Percentiles rank a stretch among this genome's conserved stretches.
Evolutionary conservation across 371 early-diverging fungal species (phyloP).

Genomic region (Rhizopus delemar): DNA sequence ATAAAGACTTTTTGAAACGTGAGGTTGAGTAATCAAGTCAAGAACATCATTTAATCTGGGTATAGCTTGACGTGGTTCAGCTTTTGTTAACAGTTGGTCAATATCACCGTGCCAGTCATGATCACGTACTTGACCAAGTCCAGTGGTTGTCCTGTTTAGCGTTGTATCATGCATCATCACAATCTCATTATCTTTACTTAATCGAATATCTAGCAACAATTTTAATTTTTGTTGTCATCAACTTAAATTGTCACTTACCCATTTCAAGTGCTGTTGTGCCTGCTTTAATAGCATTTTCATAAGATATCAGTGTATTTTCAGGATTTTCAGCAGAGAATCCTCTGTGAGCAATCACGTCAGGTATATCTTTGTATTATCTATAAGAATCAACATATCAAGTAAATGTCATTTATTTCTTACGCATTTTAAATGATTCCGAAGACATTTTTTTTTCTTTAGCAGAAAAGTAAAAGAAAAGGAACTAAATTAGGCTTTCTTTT

Average conservation of each 20-base stretch:
- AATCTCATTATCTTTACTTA: slow-evolving; percentile 63
- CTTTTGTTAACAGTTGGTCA: slow-evolving; percentile 55
- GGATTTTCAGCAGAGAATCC: slow-evolving; percentile 64
- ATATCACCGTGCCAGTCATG: slow-evolving; percentile 60
- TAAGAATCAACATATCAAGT: too few relatives aligned
- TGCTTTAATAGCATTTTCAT: slow-evolving; percentile 56
- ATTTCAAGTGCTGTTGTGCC: slow-evolving; percentile 65
- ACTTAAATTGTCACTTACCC: slow-evolving; percentile 32
- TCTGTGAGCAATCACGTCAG: slow-evolving; percentile 52
- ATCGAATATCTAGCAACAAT: slow-evolving; percentile 50
- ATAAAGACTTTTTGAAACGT: slow-evolving; percentile 47
- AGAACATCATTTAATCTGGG: slow-evolving; percentile 62
- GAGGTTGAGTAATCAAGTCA: slow-evolving; percentile 47
- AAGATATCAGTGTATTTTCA: slow-evolving; percentile 65
- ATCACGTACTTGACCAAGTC: slow-evolving; percentile 52
- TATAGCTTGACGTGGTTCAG: slow-evolving; percentile 49
- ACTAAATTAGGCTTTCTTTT: too few relatives aligned
- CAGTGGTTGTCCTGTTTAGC: slow-evolving; percentile 61
- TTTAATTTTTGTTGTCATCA: neutral
- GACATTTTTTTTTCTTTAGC: too few relatives aligned
- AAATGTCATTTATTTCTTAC: too few relatives aligned
- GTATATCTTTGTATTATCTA: slow-evolving; percentile 16
- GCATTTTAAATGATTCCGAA: too few relatives aligned
- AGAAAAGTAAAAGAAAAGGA: too few relatives aligned
- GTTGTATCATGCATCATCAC: slow-evolving; percentile 67